These are phyloP conservation scores for Actinomucor elegans DNA, from an alignment of 371 early-diverging fungal species.

Conservation along the genomic window DNA sequence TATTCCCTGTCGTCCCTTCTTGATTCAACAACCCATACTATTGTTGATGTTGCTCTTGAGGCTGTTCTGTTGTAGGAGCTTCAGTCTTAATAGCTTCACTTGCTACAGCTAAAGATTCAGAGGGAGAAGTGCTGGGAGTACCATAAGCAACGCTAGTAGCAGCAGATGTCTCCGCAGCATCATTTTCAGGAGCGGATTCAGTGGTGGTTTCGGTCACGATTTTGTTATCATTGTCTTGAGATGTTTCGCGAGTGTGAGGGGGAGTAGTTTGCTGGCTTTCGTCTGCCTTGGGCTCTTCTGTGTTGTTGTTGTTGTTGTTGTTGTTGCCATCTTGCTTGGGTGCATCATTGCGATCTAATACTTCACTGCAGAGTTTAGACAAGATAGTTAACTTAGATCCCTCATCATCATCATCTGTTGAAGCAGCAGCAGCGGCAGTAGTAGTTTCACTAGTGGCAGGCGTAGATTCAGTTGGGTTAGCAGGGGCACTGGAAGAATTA, in stretches of 20 bases:
- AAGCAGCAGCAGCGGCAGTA: slow-evolving; percentile 7
- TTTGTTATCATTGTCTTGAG: slow-evolving; percentile 10
- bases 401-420: slow-evolving; percentile 44
- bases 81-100: neutral
- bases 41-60: slow-evolving; percentile 1
- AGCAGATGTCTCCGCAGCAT: slow-evolving; percentile 17
- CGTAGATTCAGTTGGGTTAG: neutral
- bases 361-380: slow-evolving; percentile 49
- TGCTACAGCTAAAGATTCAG: neutral
- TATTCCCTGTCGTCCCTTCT: no score
- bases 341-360: slow-evolving; percentile 36
- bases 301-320: neutral
- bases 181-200: slow-evolving; percentile 11
- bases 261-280: slow-evolving; percentile 27
- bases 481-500: slow-evolving; percentile 5
- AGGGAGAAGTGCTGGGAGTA: slow-evolving; percentile 19
- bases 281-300: slow-evolving; percentile 9
- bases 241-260: slow-evolving; percentile 28
- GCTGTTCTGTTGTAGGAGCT: neutral
- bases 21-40: no score
- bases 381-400: slow-evolving; percentile 47
- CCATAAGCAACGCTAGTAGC: slow-evolving; percentile 7
- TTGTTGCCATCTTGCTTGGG: slow-evolving; percentile 20
- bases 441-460: neutral
- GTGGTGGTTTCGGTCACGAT: neutral